Evolutionary conservation across 2,329 filamentous ascomycete genomes (phyloP).

Genomic region (Fusarium duplospermum): DNA sequence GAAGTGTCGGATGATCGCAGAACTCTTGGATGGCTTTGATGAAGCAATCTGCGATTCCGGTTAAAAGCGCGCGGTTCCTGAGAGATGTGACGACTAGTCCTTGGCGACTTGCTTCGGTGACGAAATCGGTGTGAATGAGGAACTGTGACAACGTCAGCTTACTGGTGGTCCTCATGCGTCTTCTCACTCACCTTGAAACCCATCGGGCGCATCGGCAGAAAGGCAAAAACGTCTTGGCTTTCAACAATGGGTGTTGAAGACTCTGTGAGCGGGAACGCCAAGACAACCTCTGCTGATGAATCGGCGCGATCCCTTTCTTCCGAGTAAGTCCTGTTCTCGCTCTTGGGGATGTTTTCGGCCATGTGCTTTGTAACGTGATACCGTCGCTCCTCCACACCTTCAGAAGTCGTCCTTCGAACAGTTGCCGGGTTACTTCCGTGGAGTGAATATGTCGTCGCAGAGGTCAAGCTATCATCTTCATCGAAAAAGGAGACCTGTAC

Average conservation of each 20-base stretch:
- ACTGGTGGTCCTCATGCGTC: not conserved
- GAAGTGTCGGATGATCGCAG: slow-evolving; percentile 51
- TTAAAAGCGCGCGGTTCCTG: slow-evolving; percentile 52
- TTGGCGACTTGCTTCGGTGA: slow-evolving; percentile 58
- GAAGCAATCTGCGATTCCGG: slow-evolving; percentile 53
- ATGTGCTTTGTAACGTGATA: slow-evolving; percentile 46
- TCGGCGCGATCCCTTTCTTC: slow-evolving; percentile 41
- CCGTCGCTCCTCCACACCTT: slow-evolving; percentile 13
- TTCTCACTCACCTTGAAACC: slow-evolving; percentile 55
- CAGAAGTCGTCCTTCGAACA: slow-evolving; percentile 4
- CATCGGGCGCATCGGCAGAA: slow-evolving; percentile 56
- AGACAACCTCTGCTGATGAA: slow-evolving; percentile 50
- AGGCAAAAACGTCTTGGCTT: slow-evolving; percentile 58
- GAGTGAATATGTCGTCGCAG: slow-evolving; percentile 20
- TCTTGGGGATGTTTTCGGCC: slow-evolving; percentile 46
- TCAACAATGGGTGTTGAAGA: slow-evolving; percentile 49
- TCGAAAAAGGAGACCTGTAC: slow-evolving; percentile 49
- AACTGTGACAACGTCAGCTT: slow-evolving; percentile 47
- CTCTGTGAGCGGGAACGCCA: slow-evolving; percentile 58
- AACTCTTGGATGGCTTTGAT: slow-evolving; percentile 53
- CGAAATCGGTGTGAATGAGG: slow-evolving; percentile 63
- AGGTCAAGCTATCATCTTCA: slow-evolving; percentile 10
- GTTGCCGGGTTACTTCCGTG: slow-evolving; percentile 12
- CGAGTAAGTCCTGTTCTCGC: slow-evolving; percentile 50
- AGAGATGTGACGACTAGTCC: slow-evolving; percentile 52